Evolutionary conservation across 257 asterid genomes (phyloP), one percentile per base, ranked within the genome.

Genomic region (Penstemon davidsonii): DNA sequence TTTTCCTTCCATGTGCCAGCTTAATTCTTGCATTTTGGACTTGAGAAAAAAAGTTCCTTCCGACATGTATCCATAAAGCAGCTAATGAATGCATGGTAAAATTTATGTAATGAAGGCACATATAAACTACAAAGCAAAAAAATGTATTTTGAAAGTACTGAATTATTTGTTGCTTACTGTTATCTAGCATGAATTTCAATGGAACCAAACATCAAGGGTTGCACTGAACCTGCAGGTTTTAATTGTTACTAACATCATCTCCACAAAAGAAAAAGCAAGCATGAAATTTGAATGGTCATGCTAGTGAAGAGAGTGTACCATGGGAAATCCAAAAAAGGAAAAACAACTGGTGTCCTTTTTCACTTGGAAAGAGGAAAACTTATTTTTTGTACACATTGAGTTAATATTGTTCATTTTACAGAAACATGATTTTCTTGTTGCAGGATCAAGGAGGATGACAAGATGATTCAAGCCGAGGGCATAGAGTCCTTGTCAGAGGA

Each of bases 391-490:
- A 66, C 33, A 50, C 10, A 25, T 59, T 57, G 60, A 42, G 53
- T 62, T 68, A 18, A 59, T 57, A 71, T 37, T 42, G 56, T 65
- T 61, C 60, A 51, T 51, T 49, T 37, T 56, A 40, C 53, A 15
- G 10, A 11, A 55, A 39, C 72, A 36, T 60, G 44, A 8, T 46
- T 75, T 61, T 55, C 60, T 60, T 64, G 67, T 61, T 64, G 47
- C 83, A 94, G 99, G 82, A 88, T 91, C 75, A 94, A 94, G 83
- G 67, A 77, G 11, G 99, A 94, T 70, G 99, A 94, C 70, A 83
- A 80, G 68, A 79, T 91, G 90, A 94, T 94, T 80, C 92, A 85
- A 80, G 85, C 89, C 7, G 99, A 94, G 83, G 99, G 99, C 66
- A 76, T 94, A 65, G 95, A 87, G 36, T 83, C 97, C 70, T 95